These are phyloP conservation scores for Lanmaoa rubissima DNA, from an alignment of 768 basidiomycete genomes.

Conservation along the genomic window DNA sequence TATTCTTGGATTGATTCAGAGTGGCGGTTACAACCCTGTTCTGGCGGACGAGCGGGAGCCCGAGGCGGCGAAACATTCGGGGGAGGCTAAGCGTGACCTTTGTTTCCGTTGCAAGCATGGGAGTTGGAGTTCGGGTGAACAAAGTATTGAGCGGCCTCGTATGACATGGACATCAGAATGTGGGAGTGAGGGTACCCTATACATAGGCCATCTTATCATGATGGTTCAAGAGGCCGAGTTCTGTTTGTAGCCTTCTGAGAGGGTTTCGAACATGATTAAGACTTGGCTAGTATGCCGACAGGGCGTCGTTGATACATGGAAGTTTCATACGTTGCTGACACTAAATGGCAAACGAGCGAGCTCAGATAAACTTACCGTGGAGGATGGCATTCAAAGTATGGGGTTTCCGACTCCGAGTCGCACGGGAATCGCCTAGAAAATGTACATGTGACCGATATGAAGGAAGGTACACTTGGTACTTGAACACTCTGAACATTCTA, in stretches of 20 bases:
- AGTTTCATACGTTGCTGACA: not conserved
- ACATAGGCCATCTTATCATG: conserved; percentile 1
- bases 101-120: not conserved
- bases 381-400: too few relatives aligned
- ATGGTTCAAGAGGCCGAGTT: not conserved
- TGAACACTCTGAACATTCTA: not conserved
- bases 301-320: not conserved
- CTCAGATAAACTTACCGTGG: too few relatives aligned
- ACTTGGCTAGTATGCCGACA: not conserved
- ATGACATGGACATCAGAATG: not conserved
- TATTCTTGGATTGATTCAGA: not conserved
- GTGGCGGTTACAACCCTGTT: not conserved
- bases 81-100: not conserved
- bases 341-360: too few relatives aligned
- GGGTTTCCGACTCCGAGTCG: too few relatives aligned
- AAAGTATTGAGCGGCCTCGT: not conserved
- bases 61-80: not conserved
- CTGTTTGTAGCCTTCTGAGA: not conserved
- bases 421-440: not conserved
- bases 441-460: not conserved
- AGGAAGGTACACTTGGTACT: not conserved
- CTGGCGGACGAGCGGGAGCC: not conserved
- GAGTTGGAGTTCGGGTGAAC: conserved; percentile 1
- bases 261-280: not conserved
- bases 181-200: conserved; percentile 4